phyloP scores from a whole-genome alignment of 2,329 filamentous ascomycete genomes.

The Madurella fahalii region DNA sequence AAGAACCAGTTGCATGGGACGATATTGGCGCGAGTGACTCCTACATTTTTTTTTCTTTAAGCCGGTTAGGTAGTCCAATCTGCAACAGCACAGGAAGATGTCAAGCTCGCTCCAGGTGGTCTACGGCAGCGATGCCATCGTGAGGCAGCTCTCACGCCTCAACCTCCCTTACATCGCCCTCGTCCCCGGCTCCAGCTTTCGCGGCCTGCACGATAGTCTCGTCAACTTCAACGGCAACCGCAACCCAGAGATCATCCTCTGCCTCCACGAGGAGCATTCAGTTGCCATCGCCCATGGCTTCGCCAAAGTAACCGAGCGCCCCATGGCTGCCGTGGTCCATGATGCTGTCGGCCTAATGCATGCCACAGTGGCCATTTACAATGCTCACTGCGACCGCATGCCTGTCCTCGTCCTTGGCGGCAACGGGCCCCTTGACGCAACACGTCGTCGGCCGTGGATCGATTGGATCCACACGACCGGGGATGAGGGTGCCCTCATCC shows the following conservation, averaged over 20 bases:
- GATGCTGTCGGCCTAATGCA: not conserved
- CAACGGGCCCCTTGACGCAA: not conserved
- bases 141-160: not conserved
- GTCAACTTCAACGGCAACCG: not conserved
- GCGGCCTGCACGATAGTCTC: slow-evolving; percentile 1
- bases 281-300: slow-evolving; percentile 1
- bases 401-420: not conserved
- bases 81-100: too few relatives aligned
- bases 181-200: slow-evolving; percentile 1
- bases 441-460: not conserved
- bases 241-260: not conserved
- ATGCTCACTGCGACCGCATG: not conserved
- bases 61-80: too few relatives aligned
- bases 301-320: not conserved
- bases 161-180: not conserved
- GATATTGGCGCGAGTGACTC: too few relatives aligned
- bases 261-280: not conserved
- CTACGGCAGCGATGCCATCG: slow-evolving; percentile 2
- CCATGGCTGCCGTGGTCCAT: not conserved
- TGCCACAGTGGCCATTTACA: not conserved
- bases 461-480: not conserved
- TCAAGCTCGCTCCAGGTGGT: not conserved
- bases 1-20: too few relatives aligned
- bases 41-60: too few relatives aligned
- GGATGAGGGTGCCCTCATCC: not conserved